A percentile compares a stretch with the other conserved stretches of the same genome.
phyloP scores from a whole-genome alignment of 164 flowering plant genomes.

The Piper longum region DNA sequence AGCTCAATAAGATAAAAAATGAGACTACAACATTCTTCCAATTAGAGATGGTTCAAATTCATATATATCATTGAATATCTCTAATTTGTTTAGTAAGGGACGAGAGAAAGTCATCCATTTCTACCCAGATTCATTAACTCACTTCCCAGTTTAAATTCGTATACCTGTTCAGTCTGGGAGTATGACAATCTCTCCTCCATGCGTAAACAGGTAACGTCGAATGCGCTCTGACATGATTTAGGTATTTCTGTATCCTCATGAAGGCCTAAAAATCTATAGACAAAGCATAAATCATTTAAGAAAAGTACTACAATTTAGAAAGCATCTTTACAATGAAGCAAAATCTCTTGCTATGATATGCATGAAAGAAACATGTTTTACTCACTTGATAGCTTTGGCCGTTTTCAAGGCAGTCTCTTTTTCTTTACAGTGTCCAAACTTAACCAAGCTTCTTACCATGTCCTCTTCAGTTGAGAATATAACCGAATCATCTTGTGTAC shows the following conservation, averaged over 20 bases:
- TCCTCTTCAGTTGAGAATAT: constrained; percentile 20
- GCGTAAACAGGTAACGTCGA: constrained; percentile 61
- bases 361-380: background rate
- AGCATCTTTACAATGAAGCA: background rate
- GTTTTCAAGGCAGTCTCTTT: constrained; percentile 40
- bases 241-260: constrained; percentile 59
- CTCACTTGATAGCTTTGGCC: constrained; percentile 67
- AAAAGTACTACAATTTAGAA: background rate
- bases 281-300: background rate
- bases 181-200: constrained; percentile 83
- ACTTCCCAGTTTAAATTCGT: background rate
- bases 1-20: no score
- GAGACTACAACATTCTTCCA: no score
- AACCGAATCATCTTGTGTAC: constrained; percentile 1
- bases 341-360: no score
- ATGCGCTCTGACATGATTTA: constrained; percentile 48
- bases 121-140: background rate
- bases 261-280: constrained; percentile 68
- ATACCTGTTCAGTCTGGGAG: constrained; percentile 62
- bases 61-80: no score
- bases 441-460: constrained; percentile 33
- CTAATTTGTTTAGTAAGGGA: no score
- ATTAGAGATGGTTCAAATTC: no score
- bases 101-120: background rate
- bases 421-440: constrained; percentile 54